A percentile compares a stretch with the other conserved stretches of the same genome.
These are phyloP conservation scores for Verruconis gallopava DNA, from an alignment of 2,329 filamentous ascomycete species.

Conservation along the genomic window DNA sequence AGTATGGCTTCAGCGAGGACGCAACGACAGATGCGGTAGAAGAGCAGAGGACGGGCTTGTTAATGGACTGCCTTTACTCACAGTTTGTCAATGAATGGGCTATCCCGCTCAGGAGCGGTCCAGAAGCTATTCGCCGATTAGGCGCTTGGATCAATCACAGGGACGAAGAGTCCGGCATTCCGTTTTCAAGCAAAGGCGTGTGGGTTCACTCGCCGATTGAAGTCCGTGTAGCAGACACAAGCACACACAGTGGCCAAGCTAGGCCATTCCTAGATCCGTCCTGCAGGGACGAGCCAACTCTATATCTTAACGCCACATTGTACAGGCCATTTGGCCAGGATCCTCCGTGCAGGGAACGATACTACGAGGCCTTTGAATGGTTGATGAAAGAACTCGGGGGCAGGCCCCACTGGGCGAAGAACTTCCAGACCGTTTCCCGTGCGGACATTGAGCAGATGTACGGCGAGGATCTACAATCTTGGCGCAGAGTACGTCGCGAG, in stretches of 20 bases:
- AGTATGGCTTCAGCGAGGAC: conserved; percentile 76
- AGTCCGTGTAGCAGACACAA: conserved; percentile 71
- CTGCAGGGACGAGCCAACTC: conserved; percentile 51
- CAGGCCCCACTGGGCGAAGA: conserved; percentile 86
- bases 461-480: conserved; percentile 51
- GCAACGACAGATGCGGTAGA: conserved; percentile 62
- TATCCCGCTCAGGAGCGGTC: conserved; percentile 70
- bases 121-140: conserved; percentile 71
- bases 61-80: conserved; percentile 98
- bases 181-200: conserved; percentile 63
- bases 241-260: conserved; percentile 22
- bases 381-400: conserved; percentile 77
- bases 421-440: conserved; percentile 52
- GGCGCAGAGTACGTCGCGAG: conserved; percentile 53
- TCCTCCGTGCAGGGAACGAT: conserved; percentile 60
- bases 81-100: conserved; percentile 99
- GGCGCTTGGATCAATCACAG: conserved; percentile 77
- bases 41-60: conserved; percentile 62
- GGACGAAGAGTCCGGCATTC: conserved; percentile 57
- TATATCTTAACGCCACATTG: conserved; percentile 83
- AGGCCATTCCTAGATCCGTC: conserved; percentile 61
- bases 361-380: conserved; percentile 85
- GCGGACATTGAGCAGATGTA: conserved; percentile 55
- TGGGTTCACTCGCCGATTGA: conserved; percentile 87
- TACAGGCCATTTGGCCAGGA: conserved; percentile 72